These are phyloP conservation scores for Leccinum subspadiceum DNA, from an alignment of 1,284 basidiomycete genomes.

Conservation along the genomic window DNA sequence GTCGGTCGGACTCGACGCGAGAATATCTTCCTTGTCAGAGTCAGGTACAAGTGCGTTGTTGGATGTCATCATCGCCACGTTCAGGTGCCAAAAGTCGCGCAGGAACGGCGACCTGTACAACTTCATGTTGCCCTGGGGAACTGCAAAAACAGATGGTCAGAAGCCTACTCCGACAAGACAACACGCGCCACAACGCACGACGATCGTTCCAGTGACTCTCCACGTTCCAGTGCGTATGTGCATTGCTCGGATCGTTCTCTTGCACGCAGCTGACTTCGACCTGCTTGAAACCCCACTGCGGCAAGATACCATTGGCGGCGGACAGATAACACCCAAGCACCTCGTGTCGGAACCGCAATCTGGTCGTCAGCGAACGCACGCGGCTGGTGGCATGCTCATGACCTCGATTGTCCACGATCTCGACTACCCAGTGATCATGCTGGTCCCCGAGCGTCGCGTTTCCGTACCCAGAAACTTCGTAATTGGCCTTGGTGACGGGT, in stretches of 20 bases:
- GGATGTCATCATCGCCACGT: slow-evolving; percentile 99
- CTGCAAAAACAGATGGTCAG: slow-evolving; percentile 39
- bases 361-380: slow-evolving; percentile 89
- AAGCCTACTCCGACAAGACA: not conserved
- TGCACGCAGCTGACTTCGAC: slow-evolving; percentile 86
- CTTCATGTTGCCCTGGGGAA: slow-evolving; percentile 80
- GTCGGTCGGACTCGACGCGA: slow-evolving; percentile 88
- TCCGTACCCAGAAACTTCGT: slow-evolving; percentile 93
- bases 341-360: slow-evolving; percentile 82
- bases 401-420: slow-evolving; percentile 86
- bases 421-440: slow-evolving; percentile 92
- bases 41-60: slow-evolving; percentile 98
- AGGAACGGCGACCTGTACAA: slow-evolving; percentile 92
- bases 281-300: slow-evolving; percentile 99
- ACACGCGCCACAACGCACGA: slow-evolving; percentile 50
- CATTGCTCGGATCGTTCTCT: slow-evolving; percentile 79
- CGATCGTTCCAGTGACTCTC: slow-evolving; percentile 96
- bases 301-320: slow-evolving; percentile 86
- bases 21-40: slow-evolving; percentile 96
- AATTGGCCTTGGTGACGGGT: slow-evolving; percentile 86
- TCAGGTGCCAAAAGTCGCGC: slow-evolving; percentile 97
- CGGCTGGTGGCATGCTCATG: slow-evolving; percentile 57
- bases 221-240: slow-evolving; percentile 97
- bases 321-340: slow-evolving; percentile 84
- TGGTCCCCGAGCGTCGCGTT: slow-evolving; percentile 83